Base-by-base conservation (phyloP, 768 basidiomycete species). In the Hericium erinaceus region DNA sequence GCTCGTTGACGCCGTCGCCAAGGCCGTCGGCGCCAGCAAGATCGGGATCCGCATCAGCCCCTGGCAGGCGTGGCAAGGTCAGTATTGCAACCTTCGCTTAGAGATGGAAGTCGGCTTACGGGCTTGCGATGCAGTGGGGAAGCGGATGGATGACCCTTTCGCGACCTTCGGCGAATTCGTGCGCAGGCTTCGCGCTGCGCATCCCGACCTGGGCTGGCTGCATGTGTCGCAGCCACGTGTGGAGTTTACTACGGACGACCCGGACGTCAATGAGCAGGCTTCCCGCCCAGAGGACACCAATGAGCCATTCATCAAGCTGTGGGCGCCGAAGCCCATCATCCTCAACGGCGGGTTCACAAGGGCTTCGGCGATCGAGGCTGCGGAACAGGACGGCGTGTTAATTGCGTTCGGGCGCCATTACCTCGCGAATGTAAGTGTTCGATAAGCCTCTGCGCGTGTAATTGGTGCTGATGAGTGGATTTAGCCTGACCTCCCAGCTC, bases 241-340 rank as follows among this genome's bases (percentile, higher is more conserved):
- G 9, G 33, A 33, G 9, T 10, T 33, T 8, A 33, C 33, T 10
- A 33, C 33, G 8, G 33, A 33, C 33, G 33, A 33, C 9, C 33
- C 33, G 33, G 33, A 33, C 33, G 8, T 33, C 33, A 33, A 10
- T 9, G 33, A 33, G 33, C 33, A 33, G 33, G 33, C 33, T 33
- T 33, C 33, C 33, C 9, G 6, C 1, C 33, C 33, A 33, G 33
- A 33, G 33, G 49, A 51, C 20, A 70, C 72, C 1, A 80, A 75
- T 52, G 74, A 78, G 52, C 77, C 79, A 59, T 49, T 81, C 22
- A 70, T 77, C 11, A 58, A 69, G 2, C 74, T 80, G 5, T 82
- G 81, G 80, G 67, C 70, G 7, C 70, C 73, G 0, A 65, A 70
- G 10, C 65, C 66, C 0, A 68, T 75, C 52, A 74, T 82, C 54